A percentile compares a stretch with the other conserved stretches of the same genome.
phyloP scores from a whole-genome alignment of 495 filamentous ascomycete genomes.

The Lineolata rhizophorae region DNA sequence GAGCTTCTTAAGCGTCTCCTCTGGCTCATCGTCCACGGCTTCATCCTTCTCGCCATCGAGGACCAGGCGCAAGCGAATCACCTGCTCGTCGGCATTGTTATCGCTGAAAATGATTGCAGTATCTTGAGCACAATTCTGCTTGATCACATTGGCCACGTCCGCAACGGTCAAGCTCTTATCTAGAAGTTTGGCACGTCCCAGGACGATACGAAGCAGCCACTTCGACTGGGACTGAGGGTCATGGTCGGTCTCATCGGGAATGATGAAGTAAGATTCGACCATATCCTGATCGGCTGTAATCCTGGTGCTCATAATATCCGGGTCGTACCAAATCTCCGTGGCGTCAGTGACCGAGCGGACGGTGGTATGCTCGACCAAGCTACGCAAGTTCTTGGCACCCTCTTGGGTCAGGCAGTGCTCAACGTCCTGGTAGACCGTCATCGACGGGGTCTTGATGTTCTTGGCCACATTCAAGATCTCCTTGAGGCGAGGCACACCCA shows the following conservation, averaged over 20 bases:
- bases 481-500: constrained; percentile 96
- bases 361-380: constrained; percentile 83
- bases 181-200: constrained; percentile 78
- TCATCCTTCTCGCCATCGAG: constrained; percentile 56
- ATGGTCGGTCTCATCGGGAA: constrained; percentile 61
- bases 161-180: constrained; percentile 85
- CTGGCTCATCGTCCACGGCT: constrained; percentile 62
- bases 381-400: constrained; percentile 65
- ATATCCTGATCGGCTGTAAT: constrained; percentile 81
- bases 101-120: constrained; percentile 91
- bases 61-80: constrained; percentile 81
- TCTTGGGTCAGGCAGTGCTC: constrained; percentile 39
- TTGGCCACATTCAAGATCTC: constrained; percentile 95
- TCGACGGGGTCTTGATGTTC: constrained; percentile 96
- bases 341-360: constrained; percentile 74
- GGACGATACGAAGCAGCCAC: constrained; percentile 86
- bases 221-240: constrained; percentile 56
- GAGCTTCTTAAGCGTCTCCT: constrained; percentile 72
- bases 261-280: constrained; percentile 91
- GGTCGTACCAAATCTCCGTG: constrained; percentile 95
- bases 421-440: constrained; percentile 70
- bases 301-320: constrained; percentile 61
- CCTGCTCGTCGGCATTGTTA: constrained; percentile 88
- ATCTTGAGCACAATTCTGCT: constrained; percentile 67
- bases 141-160: constrained; percentile 77